These are phyloP conservation scores for Dictyostelium citrinum DNA, from an alignment of 78 protist species.

Conservation along the genomic window DNA sequence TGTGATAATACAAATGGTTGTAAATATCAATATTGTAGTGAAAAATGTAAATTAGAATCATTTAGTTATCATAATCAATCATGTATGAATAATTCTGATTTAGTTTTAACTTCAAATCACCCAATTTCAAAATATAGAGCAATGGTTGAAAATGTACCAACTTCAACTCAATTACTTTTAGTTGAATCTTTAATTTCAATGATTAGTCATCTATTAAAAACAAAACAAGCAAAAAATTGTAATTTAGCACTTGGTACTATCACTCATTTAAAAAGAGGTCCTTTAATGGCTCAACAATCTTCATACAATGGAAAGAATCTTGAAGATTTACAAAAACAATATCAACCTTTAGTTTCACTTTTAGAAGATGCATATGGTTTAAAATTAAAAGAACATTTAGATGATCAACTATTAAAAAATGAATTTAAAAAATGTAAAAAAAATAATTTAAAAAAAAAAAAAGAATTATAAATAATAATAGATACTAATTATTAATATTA, in stretches of 20 bases:
- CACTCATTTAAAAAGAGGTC: constrained; percentile 32
- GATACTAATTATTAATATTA: not conserved
- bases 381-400: constrained; percentile 5
- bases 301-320: constrained; percentile 47
- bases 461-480: not conserved
- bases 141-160: constrained; percentile 25
- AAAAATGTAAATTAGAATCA: constrained; percentile 18
- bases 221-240: constrained; percentile 32
- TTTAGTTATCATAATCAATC: not conserved
- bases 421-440: constrained; percentile 50
- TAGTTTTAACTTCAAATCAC: not conserved
- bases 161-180: not conserved
- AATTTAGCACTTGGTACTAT: constrained; percentile 46
- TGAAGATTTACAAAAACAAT: constrained; percentile 36
- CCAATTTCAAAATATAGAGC: constrained; percentile 23
- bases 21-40: constrained; percentile 33
- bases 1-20: not conserved
- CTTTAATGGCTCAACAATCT: constrained; percentile 55
- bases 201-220: constrained; percentile 21
- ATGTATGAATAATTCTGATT: not conserved
- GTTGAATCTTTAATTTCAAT: constrained; percentile 43
- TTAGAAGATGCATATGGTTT: constrained; percentile 29
- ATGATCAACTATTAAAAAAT: constrained; percentile 12
- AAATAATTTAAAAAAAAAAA: not conserved
- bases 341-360: constrained; percentile 5